A percentile compares a stretch with the other conserved stretches of the same genome.
phyloP scores from a whole-genome alignment of 331 rosid genomes.

The Acacia concinna region DNA sequence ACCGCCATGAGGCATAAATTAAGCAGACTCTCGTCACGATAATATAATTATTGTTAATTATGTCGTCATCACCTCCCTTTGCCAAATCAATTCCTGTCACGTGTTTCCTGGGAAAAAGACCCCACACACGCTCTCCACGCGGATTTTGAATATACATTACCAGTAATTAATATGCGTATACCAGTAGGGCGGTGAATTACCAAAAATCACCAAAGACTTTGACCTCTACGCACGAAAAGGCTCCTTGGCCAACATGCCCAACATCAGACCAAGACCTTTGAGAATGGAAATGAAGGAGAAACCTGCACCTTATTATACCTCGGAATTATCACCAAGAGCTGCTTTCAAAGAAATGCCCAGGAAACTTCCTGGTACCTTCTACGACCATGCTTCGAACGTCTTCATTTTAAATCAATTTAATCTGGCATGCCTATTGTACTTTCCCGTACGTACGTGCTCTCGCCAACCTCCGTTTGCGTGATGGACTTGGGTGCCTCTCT shows the following conservation, averaged over 20 bases:
- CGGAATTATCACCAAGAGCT: background rate
- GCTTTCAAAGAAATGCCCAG: background rate
- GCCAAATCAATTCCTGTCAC: background rate
- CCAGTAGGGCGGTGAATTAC: background rate
- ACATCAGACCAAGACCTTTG: background rate
- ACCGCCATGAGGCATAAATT: background rate
- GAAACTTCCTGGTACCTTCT: slow-evolving; percentile 1
- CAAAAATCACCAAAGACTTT: background rate
- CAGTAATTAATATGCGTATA: background rate
- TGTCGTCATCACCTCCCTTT: background rate
- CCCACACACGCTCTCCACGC: slow-evolving; percentile 23
- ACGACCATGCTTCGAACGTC: background rate
- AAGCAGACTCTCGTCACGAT: background rate
- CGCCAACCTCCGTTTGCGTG: background rate
- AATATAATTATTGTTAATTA: background rate
- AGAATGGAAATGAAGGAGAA: background rate
- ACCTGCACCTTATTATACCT: background rate
- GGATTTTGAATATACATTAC: slow-evolving; percentile 26
- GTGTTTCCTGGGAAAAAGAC: slow-evolving; percentile 8
- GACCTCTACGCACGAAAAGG: background rate
- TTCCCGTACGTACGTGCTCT: background rate
- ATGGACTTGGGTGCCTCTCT: background rate
- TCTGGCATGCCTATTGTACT: background rate
- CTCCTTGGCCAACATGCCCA: background rate
- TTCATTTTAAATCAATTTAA: background rate